These are phyloP conservation scores for Collariella sp. DNA, from an alignment of 495 filamentous ascomycete genomes.

Conservation along the genomic window DNA sequence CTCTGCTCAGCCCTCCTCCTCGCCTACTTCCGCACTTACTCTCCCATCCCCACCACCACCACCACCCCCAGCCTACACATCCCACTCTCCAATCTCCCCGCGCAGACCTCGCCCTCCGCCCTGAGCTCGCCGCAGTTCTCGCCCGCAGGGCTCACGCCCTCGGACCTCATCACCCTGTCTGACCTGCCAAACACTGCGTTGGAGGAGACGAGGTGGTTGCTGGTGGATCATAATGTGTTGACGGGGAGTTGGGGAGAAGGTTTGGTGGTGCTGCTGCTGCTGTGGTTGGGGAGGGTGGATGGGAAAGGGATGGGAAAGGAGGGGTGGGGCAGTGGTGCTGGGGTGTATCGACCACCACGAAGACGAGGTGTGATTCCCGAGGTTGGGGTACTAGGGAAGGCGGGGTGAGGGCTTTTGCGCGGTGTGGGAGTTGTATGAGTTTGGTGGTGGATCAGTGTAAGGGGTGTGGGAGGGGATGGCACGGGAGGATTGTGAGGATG, in stretches of 20 bases:
- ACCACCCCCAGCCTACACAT: slow-evolving; percentile 52
- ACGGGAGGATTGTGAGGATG: slow-evolving; percentile 1
- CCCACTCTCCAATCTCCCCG: slow-evolving; percentile 71
- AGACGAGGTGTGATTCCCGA: slow-evolving; percentile 61
- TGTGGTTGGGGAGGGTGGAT: no score
- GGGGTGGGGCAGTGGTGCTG: slow-evolving; percentile 30
- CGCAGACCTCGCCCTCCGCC: slow-evolving; percentile 61
- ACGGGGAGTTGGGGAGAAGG: no score
- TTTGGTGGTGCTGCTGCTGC: no score
- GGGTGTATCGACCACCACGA: slow-evolving; percentile 93
- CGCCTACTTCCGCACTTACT: slow-evolving; percentile 64
- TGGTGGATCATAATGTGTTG: slow-evolving; percentile 88
- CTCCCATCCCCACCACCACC: slow-evolving; percentile 32
- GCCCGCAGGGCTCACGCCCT: slow-evolving; percentile 31
- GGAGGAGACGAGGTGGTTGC: slow-evolving; percentile 47
- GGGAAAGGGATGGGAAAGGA: no score
- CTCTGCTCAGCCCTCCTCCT: slow-evolving; percentile 77
- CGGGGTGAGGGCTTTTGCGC: slow-evolving; percentile 56
- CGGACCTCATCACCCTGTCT: slow-evolving; percentile 44
- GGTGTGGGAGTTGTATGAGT: slow-evolving; percentile 71
- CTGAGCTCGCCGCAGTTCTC: slow-evolving; percentile 62
- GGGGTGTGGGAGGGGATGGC: slow-evolving; percentile 45
- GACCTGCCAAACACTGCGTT: slow-evolving; percentile 37
- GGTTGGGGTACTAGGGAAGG: slow-evolving; percentile 24
- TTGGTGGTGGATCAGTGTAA: slow-evolving; percentile 59